These are phyloP conservation scores for Guillardia theta DNA, from an alignment of 78 protist species.

Conservation along the genomic window DNA sequence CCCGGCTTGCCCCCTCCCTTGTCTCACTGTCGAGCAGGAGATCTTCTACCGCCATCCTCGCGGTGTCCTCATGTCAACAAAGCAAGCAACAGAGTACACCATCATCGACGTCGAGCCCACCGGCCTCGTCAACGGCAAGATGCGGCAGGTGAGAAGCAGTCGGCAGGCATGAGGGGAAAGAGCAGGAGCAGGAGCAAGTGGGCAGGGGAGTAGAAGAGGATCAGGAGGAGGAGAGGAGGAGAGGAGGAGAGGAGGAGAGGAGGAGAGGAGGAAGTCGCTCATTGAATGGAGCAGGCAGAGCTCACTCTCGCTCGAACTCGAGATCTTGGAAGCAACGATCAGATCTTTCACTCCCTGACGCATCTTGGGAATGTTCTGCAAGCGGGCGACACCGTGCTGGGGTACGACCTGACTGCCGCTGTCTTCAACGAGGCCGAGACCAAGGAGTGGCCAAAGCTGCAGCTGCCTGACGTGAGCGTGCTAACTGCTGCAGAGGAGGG, in stretches of 20 bases:
- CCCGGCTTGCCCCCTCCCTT: no score
- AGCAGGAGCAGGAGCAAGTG: not conserved
- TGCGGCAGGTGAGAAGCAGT: not conserved
- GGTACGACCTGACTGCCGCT: conserved; percentile 53
- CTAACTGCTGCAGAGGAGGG: not conserved
- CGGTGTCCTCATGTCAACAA: conserved; percentile 51
- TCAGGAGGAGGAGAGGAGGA: not conserved
- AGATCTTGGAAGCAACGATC: conserved; percentile 78
- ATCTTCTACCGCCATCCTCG: conserved; percentile 82
- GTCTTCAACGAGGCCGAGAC: not conserved
- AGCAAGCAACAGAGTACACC: conserved; percentile 69
- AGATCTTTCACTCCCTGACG: conserved; percentile 50
- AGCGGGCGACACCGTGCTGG: conserved; percentile 86
- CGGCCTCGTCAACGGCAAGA: conserved; percentile 60
- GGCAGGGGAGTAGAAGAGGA: not conserved
- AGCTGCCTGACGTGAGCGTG: not conserved
- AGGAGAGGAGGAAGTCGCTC: not conserved
- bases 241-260: not conserved
- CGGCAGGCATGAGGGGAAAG: not conserved
- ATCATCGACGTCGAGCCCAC: conserved; percentile 80
- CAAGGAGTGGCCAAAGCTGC: not conserved
- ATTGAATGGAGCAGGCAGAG: conserved; percentile 65
- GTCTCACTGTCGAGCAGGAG: no score
- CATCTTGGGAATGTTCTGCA: conserved; percentile 82
- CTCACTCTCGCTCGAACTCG: conserved; percentile 64